A percentile compares a stretch with the other conserved stretches of the same genome.
These are phyloP conservation scores for Cytospora leucostoma DNA, from an alignment of 2,329 filamentous ascomycete species.

Conservation along the genomic window DNA sequence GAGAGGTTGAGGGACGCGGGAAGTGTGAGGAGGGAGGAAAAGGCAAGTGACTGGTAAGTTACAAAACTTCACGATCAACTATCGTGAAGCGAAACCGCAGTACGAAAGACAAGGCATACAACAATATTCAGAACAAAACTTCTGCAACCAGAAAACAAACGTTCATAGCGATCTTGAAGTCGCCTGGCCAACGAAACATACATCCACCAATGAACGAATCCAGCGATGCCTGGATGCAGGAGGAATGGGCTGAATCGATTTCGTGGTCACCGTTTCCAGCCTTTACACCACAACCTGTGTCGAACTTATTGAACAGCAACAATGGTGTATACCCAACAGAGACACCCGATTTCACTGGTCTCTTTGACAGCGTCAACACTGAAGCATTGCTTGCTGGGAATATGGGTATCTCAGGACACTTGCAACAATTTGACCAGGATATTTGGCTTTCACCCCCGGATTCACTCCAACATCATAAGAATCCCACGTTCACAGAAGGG, in stretches of 20 bases:
- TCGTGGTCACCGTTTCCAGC: background rate
- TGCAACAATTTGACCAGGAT: background rate
- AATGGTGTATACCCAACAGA: background rate
- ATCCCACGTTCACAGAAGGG: background rate
- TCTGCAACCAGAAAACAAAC: background rate
- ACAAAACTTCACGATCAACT: slow-evolving; percentile 1
- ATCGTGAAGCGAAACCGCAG: background rate
- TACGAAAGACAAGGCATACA: background rate
- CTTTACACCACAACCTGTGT: too few relatives aligned
- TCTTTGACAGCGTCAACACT: background rate
- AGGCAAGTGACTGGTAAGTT: background rate
- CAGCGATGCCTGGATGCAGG: background rate
- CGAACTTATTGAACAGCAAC: background rate
- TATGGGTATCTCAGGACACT: background rate
- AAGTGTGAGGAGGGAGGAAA: background rate
- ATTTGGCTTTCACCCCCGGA: background rate
- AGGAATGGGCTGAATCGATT: background rate
- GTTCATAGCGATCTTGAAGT: background rate
- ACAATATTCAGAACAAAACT: background rate
- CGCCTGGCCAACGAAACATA: background rate
- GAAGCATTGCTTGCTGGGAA: background rate
- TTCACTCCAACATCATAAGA: background rate
- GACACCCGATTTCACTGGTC: background rate
- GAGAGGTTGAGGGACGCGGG: background rate
- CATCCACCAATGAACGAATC: background rate